phyloP scores from a whole-genome alignment of 495 filamentous ascomycete species.

The Parachaetomium inaequale region DNA sequence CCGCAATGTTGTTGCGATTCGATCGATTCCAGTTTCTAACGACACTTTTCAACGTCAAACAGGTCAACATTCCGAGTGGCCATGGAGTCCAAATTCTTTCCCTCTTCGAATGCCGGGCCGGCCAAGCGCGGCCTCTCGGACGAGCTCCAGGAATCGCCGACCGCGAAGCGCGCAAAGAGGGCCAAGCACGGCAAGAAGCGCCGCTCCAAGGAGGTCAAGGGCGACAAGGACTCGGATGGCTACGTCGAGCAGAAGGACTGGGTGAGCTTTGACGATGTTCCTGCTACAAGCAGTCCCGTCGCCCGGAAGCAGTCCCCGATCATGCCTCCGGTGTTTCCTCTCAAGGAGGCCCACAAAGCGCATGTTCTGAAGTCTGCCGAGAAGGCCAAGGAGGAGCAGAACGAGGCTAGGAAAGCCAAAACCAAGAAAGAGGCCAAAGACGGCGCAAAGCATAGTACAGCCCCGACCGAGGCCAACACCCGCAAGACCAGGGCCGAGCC shows the following conservation, averaged over 20 bases:
- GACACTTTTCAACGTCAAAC: not conserved
- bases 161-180: conserved; percentile 15
- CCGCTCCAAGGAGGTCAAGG: not conserved
- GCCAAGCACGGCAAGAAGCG: not conserved
- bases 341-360: not conserved
- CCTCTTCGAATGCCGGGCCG: not conserved
- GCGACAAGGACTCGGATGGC: not conserved
- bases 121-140: conserved; percentile 4
- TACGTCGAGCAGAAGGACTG: not conserved
- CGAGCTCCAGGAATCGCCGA: conserved; percentile 12
- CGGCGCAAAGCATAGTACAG: not conserved
- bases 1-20: not conserved
- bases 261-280: not conserved
- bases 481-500: conserved; percentile 1
- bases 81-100: conserved; percentile 1
- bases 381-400: not conserved
- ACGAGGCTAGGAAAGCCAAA: not conserved
- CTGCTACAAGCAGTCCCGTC: not conserved
- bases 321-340: not conserved
- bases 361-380: not conserved
- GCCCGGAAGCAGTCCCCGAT: not conserved
- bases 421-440: not conserved
- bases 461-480: conserved; percentile 3
- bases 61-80: not conserved
- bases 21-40: not conserved